A percentile compares a stretch with the other conserved stretches of the same genome.
Conservation (phyloP, 2,329 filamentous ascomycete species). For the Bipolaris zeicola region DNA sequence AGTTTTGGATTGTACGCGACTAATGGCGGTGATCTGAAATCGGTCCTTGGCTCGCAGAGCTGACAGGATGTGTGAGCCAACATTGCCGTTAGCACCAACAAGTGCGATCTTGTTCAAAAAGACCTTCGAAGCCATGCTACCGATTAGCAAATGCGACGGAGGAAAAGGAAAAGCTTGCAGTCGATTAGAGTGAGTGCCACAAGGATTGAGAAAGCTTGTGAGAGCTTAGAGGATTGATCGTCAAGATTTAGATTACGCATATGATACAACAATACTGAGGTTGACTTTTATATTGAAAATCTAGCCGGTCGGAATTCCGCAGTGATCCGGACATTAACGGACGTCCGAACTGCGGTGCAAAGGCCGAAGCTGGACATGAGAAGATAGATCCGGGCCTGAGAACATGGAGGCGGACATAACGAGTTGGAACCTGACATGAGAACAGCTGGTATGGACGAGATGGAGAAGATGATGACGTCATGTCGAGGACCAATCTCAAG, state of each 20-base stretch:
- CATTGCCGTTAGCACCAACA: slow-evolving; percentile 42
- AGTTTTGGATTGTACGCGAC: slow-evolving; percentile 52
- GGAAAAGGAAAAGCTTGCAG: neutral
- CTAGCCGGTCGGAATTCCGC: slow-evolving; percentile 4
- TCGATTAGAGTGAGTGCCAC: neutral
- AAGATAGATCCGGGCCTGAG: neutral
- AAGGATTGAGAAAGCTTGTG: neutral
- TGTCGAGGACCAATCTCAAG: no score
- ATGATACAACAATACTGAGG: neutral
- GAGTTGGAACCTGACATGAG: neutral
- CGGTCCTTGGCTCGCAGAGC: slow-evolving; percentile 55
- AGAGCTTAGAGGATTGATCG: neutral
- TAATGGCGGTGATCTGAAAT: slow-evolving; percentile 56
- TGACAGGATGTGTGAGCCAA: slow-evolving; percentile 41
- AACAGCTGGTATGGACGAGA: neutral
- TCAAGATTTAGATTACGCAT: neutral
- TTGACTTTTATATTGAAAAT: neutral
- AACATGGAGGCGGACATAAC: no score
- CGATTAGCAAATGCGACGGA: neutral
- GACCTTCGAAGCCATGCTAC: neutral
- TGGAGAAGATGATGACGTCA: neutral
- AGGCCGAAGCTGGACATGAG: neutral
- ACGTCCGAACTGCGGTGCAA: slow-evolving; percentile 1
- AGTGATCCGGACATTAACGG: neutral
- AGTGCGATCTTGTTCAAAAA: slow-evolving; percentile 47